phyloP scores from a whole-genome alignment of 2,329 filamentous ascomycete genomes.

The Volutella citrinella region DNA sequence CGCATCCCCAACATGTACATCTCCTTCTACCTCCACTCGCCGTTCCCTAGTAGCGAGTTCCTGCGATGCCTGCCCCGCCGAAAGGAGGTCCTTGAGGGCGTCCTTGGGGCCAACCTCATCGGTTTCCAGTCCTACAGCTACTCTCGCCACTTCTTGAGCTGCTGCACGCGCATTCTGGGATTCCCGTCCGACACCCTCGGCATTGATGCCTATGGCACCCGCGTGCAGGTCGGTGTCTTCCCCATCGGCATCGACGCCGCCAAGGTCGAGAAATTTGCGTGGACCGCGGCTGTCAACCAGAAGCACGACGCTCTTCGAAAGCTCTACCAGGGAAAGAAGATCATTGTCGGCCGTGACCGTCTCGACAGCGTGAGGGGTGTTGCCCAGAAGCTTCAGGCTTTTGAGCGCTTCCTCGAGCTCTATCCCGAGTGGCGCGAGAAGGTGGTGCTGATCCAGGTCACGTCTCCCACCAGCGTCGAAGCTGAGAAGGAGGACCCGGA shows the following conservation, averaged over 20 bases:
- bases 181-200: conserved; percentile 83
- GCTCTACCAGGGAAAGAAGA: conserved; percentile 84
- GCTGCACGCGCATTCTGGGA: conserved; percentile 86
- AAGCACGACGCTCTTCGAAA: conserved; percentile 71
- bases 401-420: conserved; percentile 84
- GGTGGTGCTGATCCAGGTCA: conserved; percentile 93
- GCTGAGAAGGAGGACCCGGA: conserved; percentile 74
- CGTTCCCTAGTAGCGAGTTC: conserved; percentile 95
- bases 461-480: conserved; percentile 78
- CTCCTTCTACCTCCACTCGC: conserved; percentile 89
- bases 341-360: conserved; percentile 93
- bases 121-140: conserved; percentile 97
- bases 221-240: conserved; percentile 89
- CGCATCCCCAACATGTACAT: conserved; percentile 87
- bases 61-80: conserved; percentile 82
- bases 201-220: conserved; percentile 83
- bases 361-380: conserved; percentile 90
- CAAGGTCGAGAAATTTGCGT: conserved; percentile 73
- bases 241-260: conserved; percentile 92
- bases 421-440: conserved; percentile 91
- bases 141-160: conserved; percentile 90
- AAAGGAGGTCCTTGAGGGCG: conserved; percentile 86
- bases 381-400: conserved; percentile 92
- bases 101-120: conserved; percentile 87
- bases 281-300: conserved; percentile 65